A percentile compares a stretch with the other conserved stretches of the same genome.
These are phyloP conservation scores for Claviceps arundinis DNA, from an alignment of 2,329 filamentous ascomycete species.

Conservation along the genomic window DNA sequence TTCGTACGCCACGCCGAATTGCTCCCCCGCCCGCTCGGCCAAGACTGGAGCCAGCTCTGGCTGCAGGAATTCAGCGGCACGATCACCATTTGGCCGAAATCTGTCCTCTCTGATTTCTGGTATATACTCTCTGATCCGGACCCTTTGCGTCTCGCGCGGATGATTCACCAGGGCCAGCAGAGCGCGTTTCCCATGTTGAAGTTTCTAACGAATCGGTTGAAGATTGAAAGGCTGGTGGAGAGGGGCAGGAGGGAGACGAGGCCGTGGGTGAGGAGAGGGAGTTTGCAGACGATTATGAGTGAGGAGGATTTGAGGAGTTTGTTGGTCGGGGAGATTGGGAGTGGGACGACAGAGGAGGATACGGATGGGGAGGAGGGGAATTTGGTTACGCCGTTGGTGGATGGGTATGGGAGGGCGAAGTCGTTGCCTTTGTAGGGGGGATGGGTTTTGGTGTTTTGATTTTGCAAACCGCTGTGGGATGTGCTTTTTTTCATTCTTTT, in stretches of 20 bases:
- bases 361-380: slow-evolving; percentile 20
- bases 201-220: slow-evolving; percentile 78
- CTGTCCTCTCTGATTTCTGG: slow-evolving; percentile 63
- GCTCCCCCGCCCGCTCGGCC: slow-evolving; percentile 75
- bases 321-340: slow-evolving; percentile 23
- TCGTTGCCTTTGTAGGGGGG: neutral
- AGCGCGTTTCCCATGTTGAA: slow-evolving; percentile 83
- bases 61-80: slow-evolving; percentile 89
- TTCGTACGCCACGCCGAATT: slow-evolving; percentile 87
- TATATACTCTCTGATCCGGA: slow-evolving; percentile 79
- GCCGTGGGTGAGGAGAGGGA: slow-evolving; percentile 32
- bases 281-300: slow-evolving; percentile 46
- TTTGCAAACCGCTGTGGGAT: neutral
- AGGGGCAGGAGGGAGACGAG: slow-evolving; percentile 41
- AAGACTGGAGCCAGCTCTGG: slow-evolving; percentile 97
- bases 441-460: neutral
- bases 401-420: slow-evolving; percentile 11
- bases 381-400: slow-evolving; percentile 10
- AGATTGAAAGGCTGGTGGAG: slow-evolving; percentile 61
- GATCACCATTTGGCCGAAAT: slow-evolving; percentile 91
- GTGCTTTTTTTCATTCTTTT: neutral
- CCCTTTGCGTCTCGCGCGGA: slow-evolving; percentile 59
- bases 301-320: slow-evolving; percentile 45
- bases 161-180: slow-evolving; percentile 84
- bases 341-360: slow-evolving; percentile 25